Evolutionary conservation across 805 yeast genomes (phyloP), one percentile per base, ranked within the genome.

Genomic region (Saccharomycopsis capsularis): DNA sequence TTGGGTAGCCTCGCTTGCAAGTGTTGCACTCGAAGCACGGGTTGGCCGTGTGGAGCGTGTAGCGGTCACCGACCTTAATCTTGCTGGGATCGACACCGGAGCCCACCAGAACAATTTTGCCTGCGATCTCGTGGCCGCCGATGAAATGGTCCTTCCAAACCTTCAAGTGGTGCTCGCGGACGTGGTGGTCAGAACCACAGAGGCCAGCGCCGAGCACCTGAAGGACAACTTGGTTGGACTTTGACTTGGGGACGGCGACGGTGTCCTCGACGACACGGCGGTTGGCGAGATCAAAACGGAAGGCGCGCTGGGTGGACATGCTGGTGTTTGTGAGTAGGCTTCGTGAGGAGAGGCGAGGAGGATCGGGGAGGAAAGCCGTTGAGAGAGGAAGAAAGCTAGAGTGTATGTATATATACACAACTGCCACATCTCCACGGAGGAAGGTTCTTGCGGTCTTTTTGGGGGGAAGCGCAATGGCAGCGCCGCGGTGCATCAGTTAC

Each of bases 1-100:
- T 91, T 98, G 98, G 98, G 98, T 77, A 76, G 95, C 74, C 87
- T 87, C 82, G 85, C 91, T 75, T 98, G 98, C 83, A 84, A 85
- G 75, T 98, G 97, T 70, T 98, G 93, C 85, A 65, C 2, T 45
- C 25, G 2, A 63, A 64, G 45, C 68, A 65, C 5, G 62, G 38
- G 40, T 61, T 58, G 11, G 46, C 35, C 15, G 56, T 55, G 37
- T 49, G 51, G 15, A 55, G 50, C 9, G 59, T 57, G 24, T 46
- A 52, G 18, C 57, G 36, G 16, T 35, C 51, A 5, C 60, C 61
- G 16, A 54, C 30, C 15, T 44, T 46, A 47, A 40, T 53, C 19
- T 24, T 22, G 37, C 16, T 18, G 24, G n/a, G 42, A 23, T 44
- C 25, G 30, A 44, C 52, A 1, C 36, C 47, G 6, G 42, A 21